Evolutionary conservation across 2,329 filamentous ascomycete species (phyloP), one percentile per base, ranked within the genome.

Genomic region (Venturia asperata): DNA sequence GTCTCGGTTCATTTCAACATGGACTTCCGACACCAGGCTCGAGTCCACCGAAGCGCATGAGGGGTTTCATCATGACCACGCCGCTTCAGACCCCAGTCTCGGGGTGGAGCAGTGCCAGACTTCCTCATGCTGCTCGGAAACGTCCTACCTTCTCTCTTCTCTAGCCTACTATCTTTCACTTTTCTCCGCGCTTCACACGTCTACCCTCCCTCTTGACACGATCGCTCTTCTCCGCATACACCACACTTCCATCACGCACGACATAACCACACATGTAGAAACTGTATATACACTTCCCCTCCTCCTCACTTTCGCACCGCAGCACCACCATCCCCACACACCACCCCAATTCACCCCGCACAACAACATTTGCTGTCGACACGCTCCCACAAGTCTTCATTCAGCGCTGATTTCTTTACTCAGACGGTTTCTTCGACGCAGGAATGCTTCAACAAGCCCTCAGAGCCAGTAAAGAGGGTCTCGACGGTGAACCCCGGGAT

Each of bases 381-480:
- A 24, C 7, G n/a, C 11, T 49, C 45, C 21, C 45, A n/a, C n/a
- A 21, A 56, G 9, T 58, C 1, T 37, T 15, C 30, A 34, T 37
- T n/a, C 37, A 9, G 27, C 75, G 66, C 47, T 69, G 11, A 63
- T 61, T 62, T 67, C 68, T 69, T 68, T 67, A 64, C 41, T n/a
- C 73, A 96, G 92, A 97, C 80, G 93, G 93, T 41, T 97, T 97
- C 81, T 97, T 97, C 77, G 93, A 97, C 74, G 92, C 93, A 0
- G 93, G 93, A 17, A 96, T 97, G 91, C 84, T 97, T 5, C 81
- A 94, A 30, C 90, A 95, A 74, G 91, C 92, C 1, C 85, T 96
- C 66, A 92, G 92, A 74, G 88, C 87, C 2, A 84, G 88, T 62
- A 82, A 83, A 19, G 81, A 85, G 65, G 80, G 78, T 4, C 75